These are phyloP conservation scores for Citeromyces hawaiiensis DNA, from an alignment of 1,139 yeast species.

Conservation along the genomic window DNA sequence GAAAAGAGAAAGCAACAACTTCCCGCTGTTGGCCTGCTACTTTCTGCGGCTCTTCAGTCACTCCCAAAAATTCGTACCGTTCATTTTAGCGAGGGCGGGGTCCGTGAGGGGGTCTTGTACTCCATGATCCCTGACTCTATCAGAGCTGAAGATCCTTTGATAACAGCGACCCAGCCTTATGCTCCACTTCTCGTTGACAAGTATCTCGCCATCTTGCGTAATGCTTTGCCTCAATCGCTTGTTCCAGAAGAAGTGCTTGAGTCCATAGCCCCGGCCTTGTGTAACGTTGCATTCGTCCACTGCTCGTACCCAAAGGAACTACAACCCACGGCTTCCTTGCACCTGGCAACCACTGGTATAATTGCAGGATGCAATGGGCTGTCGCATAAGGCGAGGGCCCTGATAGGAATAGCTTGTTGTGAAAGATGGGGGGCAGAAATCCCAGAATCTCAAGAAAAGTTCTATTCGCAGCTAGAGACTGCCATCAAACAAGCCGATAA, in stretches of 20 bases:
- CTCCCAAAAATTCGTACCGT: slow-evolving; percentile 45
- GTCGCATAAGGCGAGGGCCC: slow-evolving; percentile 50
- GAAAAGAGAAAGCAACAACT: slow-evolving; percentile 46
- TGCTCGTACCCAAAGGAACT: slow-evolving; percentile 59
- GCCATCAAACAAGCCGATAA: slow-evolving; percentile 32
- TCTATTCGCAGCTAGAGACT: slow-evolving; percentile 27
- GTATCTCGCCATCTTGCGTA: slow-evolving; percentile 31
- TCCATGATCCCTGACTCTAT: slow-evolving; percentile 39
- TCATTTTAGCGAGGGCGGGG: slow-evolving; percentile 59
- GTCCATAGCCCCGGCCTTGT: slow-evolving; percentile 51
- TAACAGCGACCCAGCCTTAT: slow-evolving; percentile 50
- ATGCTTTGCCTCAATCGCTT: slow-evolving; percentile 34
- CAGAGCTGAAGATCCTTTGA: slow-evolving; percentile 47
- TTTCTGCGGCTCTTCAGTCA: slow-evolving; percentile 42
- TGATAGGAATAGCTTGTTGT: slow-evolving; percentile 54
- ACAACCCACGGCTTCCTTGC: slow-evolving; percentile 57
- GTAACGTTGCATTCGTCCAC: slow-evolving; percentile 57
- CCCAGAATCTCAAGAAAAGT: slow-evolving; percentile 34
- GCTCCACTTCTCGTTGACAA: slow-evolving; percentile 45
- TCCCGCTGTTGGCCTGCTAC: slow-evolving; percentile 50
- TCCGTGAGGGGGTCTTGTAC: slow-evolving; percentile 56
- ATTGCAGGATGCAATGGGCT: slow-evolving; percentile 60
- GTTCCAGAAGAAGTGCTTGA: slow-evolving; percentile 42
- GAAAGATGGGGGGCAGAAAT: slow-evolving; percentile 69
- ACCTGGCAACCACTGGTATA: slow-evolving; percentile 53